phyloP scores from a whole-genome alignment of 2,329 filamentous ascomycete genomes.

The Orbilia quercus region DNA sequence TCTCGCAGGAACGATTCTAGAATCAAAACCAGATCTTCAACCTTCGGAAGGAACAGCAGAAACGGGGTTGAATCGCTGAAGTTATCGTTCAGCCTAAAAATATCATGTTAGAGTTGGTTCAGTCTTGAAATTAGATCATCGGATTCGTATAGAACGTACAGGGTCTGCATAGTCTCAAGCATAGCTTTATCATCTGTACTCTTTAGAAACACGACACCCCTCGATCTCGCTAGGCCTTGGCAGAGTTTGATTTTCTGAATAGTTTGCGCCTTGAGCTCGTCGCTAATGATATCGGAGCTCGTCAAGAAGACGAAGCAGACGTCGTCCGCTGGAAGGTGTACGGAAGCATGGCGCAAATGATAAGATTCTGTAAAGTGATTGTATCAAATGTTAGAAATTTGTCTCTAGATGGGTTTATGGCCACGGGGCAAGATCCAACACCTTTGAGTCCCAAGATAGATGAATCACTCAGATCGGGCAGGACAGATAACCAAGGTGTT shows the following conservation, averaged over 20 bases:
- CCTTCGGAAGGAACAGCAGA: conserved; percentile 22
- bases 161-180: background rate
- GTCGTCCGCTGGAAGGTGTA: conserved; percentile 34
- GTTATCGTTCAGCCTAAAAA: conserved; percentile 6
- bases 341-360: conserved; percentile 32
- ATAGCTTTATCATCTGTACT: background rate
- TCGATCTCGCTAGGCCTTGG: conserved; percentile 19
- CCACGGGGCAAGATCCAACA: background rate
- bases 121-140: conserved; percentile 1
- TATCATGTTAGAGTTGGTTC: background rate
- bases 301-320: conserved; percentile 44
- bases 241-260: conserved; percentile 25
- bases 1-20: conserved; percentile 40
- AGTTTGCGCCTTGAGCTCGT: conserved; percentile 16
- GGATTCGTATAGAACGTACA: conserved; percentile 2
- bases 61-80: conserved; percentile 20
- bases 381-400: background rate
- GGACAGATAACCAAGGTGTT: conserved; percentile 28
- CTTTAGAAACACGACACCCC: conserved; percentile 26
- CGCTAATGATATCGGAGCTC: conserved; percentile 23
- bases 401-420: background rate
- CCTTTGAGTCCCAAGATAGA: conserved; percentile 30
- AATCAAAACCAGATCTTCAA: conserved; percentile 22
- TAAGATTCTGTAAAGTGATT: conserved; percentile 16
- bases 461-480: conserved; percentile 28